Evolutionary conservation across 192 early-diverging fungal species (phyloP).

Genomic region (Coemansia sp.): DNA sequence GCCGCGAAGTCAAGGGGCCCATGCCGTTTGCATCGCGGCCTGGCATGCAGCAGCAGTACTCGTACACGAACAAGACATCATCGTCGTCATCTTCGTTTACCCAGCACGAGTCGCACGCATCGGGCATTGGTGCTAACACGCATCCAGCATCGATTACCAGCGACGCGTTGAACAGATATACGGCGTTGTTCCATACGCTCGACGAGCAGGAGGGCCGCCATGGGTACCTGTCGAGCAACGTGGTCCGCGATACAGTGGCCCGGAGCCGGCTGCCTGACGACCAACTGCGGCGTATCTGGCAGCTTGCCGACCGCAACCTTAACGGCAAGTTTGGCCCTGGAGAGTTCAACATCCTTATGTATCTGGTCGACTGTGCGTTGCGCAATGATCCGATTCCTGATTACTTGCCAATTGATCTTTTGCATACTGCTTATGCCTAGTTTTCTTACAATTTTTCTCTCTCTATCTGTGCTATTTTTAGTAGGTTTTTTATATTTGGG

Average conservation of each 20-base stretch:
- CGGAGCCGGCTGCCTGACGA: slow-evolving; percentile 28
- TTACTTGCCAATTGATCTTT: slow-evolving; percentile 24
- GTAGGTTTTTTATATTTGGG: neutral
- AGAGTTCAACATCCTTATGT: slow-evolving; percentile 45
- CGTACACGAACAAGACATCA: neutral
- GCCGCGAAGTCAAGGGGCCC: slow-evolving; percentile 12
- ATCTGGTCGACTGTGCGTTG: slow-evolving; percentile 31
- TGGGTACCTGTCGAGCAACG: slow-evolving; percentile 18
- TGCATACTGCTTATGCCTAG: slow-evolving; percentile 30
- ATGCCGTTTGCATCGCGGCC: slow-evolving; percentile 1
- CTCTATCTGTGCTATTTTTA: neutral
- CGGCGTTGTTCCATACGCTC: slow-evolving; percentile 25
- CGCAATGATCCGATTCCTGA: slow-evolving; percentile 32
- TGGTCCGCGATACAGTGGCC: slow-evolving; percentile 25
- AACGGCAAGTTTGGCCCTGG: slow-evolving; percentile 38
- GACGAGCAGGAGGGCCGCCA: slow-evolving; percentile 22
- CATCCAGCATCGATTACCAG: neutral
- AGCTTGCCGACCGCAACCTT: slow-evolving; percentile 32
- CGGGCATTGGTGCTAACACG: neutral
- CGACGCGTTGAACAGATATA: slow-evolving; percentile 13
- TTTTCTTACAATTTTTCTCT: neutral
- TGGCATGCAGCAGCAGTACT: neutral
- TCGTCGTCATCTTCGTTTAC: neutral
- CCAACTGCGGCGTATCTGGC: slow-evolving; percentile 34
- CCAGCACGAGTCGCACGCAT: neutral